Evolutionary conservation across 2,329 filamentous ascomycete genomes (phyloP), one percentile per base, ranked within the genome.

Genomic region (Endocalyx cinctus): DNA sequence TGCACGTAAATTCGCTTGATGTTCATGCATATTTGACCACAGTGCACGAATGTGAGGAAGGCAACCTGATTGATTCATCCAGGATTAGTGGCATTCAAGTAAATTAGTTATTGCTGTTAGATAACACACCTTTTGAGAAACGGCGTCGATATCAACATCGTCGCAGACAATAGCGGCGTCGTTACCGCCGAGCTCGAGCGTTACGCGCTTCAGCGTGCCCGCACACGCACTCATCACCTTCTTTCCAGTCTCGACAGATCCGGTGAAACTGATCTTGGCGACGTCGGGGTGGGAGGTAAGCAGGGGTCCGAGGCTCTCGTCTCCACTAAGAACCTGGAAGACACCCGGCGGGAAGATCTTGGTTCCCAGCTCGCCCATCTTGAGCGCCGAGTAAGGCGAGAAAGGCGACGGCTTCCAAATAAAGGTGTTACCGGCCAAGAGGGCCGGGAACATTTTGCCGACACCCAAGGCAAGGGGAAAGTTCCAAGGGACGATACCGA

Each of bases 1-100:
- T 79, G 75, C 3, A 80, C 67, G 43, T 73, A 79, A 10, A 79
- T 58, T 0, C 74, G 60, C 51, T 79, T 79, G 38, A 63, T 66
- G 31, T 62, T 63, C 23, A 74, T 61, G 46, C 70, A 74, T 25
- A 74, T 61, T 45, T 73, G 69, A 5, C 69, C 65, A 0, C 64
- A 64, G 41, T 71, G 70, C 20, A 70, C 59, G 41, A 74, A 74
- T 5, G 62, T 60, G 2, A 63, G 58, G 4, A 58, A 54, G 0
- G 64, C 68, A 6, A 70, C 52, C 38, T 63, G 14, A 15, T 27
- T 20, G 4, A 31, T 6, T 7, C 16, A 6, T 20, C 0, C 15
- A 27, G 23, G 6, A 6, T 23, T 23, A n/a, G 8, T 23, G 20
- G n/a, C n/a, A 23, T 8, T 23, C 20, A 8, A n/a, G 8, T 8